A percentile compares a stretch with the other conserved stretches of the same genome.
phyloP scores from a whole-genome alignment of 768 basidiomycete genomes.

The Calocera cornea region DNA sequence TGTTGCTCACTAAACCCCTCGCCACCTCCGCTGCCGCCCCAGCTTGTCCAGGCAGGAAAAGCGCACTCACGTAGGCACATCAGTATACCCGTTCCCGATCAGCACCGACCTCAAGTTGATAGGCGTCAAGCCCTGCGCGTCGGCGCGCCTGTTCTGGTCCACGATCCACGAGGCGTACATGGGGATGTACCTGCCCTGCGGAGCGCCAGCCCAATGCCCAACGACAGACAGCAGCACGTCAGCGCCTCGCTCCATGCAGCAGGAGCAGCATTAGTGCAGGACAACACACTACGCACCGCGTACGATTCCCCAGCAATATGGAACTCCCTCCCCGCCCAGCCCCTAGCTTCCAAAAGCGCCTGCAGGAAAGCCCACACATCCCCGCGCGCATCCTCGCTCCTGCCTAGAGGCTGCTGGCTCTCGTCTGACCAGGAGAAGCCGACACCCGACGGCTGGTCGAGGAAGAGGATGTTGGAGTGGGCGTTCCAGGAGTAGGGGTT shows the following conservation, averaged over 20 bases:
- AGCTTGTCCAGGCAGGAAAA: too few species aligned
- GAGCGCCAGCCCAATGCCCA: too few species aligned
- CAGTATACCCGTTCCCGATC: constrained; percentile 52
- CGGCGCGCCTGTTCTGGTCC: constrained; percentile 49
- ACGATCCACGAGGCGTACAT: constrained; percentile 60
- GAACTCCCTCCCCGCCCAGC: neutral
- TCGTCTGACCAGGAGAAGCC: neutral
- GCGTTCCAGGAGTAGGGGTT: neutral
- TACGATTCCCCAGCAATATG: neutral
- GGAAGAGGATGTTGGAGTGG: neutral
- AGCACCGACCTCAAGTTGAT: constrained; percentile 57
- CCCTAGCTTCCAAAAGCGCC: neutral
- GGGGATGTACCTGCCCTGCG: neutral
- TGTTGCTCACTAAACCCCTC: too few species aligned
- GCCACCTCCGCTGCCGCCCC: too few species aligned
- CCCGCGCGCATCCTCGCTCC: neutral
- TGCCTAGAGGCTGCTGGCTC: neutral
- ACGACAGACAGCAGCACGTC: too few species aligned
- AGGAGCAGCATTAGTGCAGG: too few species aligned
- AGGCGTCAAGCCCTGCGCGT: constrained; percentile 34
- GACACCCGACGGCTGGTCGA: neutral
- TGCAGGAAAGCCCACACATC: neutral
- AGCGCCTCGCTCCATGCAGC: too few species aligned
- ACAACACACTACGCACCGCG: neutral
- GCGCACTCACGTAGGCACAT: constrained; percentile 33